phyloP scores from a whole-genome alignment of 2,329 filamentous ascomycete genomes.

The Xylariomycetidae sp. region DNA sequence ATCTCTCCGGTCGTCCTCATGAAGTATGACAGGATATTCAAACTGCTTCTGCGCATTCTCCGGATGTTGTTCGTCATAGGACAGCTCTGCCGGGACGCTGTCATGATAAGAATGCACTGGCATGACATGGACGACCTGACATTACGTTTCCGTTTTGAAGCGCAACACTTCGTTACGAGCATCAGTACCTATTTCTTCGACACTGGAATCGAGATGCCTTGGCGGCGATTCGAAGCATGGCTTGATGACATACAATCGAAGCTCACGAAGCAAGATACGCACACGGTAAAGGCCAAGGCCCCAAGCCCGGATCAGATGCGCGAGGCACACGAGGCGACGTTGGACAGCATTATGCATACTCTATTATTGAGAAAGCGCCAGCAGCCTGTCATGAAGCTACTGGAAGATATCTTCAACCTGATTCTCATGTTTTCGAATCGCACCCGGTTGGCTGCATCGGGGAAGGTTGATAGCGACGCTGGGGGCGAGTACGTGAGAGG shows the following conservation, averaged over 20 bases:
- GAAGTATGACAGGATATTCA: constrained; percentile 85
- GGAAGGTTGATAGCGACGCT: constrained; percentile 25
- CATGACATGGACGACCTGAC: constrained; percentile 34
- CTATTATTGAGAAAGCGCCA: constrained; percentile 73
- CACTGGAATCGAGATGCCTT: constrained; percentile 67
- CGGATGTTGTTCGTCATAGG: constrained; percentile 75
- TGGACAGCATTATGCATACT: constrained; percentile 71
- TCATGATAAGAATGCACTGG: constrained; percentile 31
- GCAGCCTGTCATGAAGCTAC: constrained; percentile 62
- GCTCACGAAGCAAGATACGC: constrained; percentile 40
- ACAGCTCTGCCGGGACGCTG: constrained; percentile 57
- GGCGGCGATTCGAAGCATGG: constrained; percentile 64
- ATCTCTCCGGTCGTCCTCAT: constrained; percentile 66
- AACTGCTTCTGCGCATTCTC: constrained; percentile 68
- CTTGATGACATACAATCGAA: constrained; percentile 59
- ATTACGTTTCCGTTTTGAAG: constrained; percentile 67
- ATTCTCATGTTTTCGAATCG: constrained; percentile 68
- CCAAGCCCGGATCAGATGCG: constrained; percentile 62
- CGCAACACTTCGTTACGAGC: constrained; percentile 72
- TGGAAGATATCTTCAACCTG: constrained; percentile 71
- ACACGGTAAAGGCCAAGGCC: constrained; percentile 22
- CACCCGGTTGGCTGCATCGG: constrained; percentile 35
- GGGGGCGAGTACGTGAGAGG: constrained; percentile 27
- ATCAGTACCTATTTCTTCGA: constrained; percentile 78
- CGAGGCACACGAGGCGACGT: constrained; percentile 64